A percentile compares a stretch with the other conserved stretches of the same genome.
These are phyloP conservation scores for Stylonectria norvegica DNA, from an alignment of 2,329 filamentous ascomycete species.

Conservation along the genomic window DNA sequence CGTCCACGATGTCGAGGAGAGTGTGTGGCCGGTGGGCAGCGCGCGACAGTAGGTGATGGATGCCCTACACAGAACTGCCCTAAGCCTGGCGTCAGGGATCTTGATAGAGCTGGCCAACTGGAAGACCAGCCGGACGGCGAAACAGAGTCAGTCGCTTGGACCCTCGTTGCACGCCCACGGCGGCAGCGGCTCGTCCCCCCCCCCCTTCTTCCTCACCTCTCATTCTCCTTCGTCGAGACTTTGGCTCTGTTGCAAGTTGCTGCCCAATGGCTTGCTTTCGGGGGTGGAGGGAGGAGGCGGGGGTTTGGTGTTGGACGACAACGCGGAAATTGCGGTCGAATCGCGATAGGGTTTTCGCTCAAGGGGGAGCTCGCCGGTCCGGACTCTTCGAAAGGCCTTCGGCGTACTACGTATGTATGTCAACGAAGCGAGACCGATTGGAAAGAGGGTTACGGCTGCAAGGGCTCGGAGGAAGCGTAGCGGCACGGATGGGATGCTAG, in stretches of 20 bases:
- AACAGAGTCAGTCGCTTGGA: constrained; percentile 37
- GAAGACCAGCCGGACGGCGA: constrained; percentile 39
- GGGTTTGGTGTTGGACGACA: constrained; percentile 7
- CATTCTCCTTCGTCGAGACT: constrained; percentile 6
- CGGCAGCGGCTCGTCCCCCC: constrained; percentile 11
- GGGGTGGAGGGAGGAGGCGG: background rate
- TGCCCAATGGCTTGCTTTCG: constrained; percentile 32
- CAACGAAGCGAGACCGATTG: no score
- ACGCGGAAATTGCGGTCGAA: constrained; percentile 11
- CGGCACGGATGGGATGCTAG: background rate
- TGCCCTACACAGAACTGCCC: constrained; percentile 9
- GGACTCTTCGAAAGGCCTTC: no score
- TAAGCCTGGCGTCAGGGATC: constrained; percentile 16
- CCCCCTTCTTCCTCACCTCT: constrained; percentile 12
- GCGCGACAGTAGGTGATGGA: constrained; percentile 2
- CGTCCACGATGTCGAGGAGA: no score
- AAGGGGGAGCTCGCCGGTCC: no score
- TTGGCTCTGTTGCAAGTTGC: constrained; percentile 23
- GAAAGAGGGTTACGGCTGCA: no score
- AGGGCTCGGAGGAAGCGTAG: no score
- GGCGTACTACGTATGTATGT: no score
- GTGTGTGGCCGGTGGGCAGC: background rate
- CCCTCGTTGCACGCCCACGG: constrained; percentile 23
- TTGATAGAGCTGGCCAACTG: constrained; percentile 41
- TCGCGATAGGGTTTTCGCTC: no score